Conservation (phyloP, 2,329 filamentous ascomycete species). For the Aschersonia sp. region DNA sequence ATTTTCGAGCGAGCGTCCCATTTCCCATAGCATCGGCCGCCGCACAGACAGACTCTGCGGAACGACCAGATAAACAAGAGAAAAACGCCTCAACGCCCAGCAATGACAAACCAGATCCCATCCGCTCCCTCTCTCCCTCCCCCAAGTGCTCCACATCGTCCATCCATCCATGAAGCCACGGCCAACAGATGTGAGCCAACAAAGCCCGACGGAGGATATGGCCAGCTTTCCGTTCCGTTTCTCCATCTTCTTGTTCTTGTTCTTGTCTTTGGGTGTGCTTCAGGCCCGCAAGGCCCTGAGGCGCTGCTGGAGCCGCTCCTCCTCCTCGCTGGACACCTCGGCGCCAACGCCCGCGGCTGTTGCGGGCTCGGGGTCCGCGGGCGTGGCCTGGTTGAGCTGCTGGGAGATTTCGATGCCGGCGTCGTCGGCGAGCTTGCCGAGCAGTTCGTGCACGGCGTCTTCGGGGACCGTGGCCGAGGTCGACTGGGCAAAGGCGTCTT, state of each 20-base stretch:
- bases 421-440: slow-evolving; percentile 77
- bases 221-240: no score
- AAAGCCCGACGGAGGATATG: no score
- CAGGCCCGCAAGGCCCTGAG: slow-evolving; percentile 39
- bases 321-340: slow-evolving; percentile 62
- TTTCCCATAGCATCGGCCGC: neutral
- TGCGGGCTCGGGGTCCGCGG: slow-evolving; percentile 39
- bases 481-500: slow-evolving; percentile 68
- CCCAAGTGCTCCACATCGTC: no score
- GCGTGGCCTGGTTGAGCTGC: slow-evolving; percentile 48
- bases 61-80: neutral
- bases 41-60: neutral
- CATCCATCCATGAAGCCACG: neutral
- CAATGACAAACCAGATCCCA: slow-evolving; percentile 1
- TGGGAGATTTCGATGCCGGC: slow-evolving; percentile 69
- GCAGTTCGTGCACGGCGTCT: slow-evolving; percentile 74
- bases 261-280: neutral
- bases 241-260: no score
- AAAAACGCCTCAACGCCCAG: slow-evolving; percentile 4
- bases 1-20: neutral
- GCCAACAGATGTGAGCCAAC: neutral
- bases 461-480: slow-evolving; percentile 60
- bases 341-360: slow-evolving; percentile 25
- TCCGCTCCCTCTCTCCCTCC: no score
- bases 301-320: slow-evolving; percentile 56